Evolutionary conservation across 2,329 filamentous ascomycete species (phyloP), one percentile per base, ranked within the genome.

Genomic region (Pseudogymnoascus sp.): DNA sequence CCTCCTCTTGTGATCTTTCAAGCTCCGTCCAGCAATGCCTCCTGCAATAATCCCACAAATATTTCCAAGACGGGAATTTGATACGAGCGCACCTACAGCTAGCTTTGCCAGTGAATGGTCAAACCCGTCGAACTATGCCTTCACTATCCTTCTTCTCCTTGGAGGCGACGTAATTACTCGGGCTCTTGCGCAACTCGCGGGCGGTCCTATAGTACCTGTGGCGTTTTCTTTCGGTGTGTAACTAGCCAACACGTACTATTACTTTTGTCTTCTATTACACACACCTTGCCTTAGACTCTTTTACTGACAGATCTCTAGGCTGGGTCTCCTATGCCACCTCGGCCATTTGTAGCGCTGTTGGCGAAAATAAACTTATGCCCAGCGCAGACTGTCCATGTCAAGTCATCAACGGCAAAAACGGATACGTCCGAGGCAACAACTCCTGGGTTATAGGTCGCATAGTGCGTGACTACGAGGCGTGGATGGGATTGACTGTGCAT

Each of bases 381-480:
- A 59, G 65, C 32, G 63, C 75, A 59, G 72, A 77, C 64, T 68
- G 61, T 54, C n/a, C 63, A 1, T 66, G 66, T 57, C 64, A 66
- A 5, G 70, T 78, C 16, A 72, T 77, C 57, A 76, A 76, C 62
- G 66, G 65, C 5, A 64, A 68, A 18, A 74, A 65, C 14, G 73
- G 76, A 1, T 74, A 75, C 62, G 65, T 67, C 4, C 69, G 74
- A 1, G 67, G 71, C 2, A 79, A 78, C 60, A 67, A 68, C 11
- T 72, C 67, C 18, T 79, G 76, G 76, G 67, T 78, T 4, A 65
- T 79, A 8, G 76, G 75, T 0, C 69, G 77, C 0, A 68, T 79
- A 0, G 62, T 78, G 6, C 68, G 76, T 25, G 76, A 79, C 64
- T 74, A 72, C 34, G 73, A 77, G 9, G 61, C 57, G 34, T 74